Base-by-base conservation (phyloP, 345 rosid genomes). In the Diplotaxis tenuifolia region DNA sequence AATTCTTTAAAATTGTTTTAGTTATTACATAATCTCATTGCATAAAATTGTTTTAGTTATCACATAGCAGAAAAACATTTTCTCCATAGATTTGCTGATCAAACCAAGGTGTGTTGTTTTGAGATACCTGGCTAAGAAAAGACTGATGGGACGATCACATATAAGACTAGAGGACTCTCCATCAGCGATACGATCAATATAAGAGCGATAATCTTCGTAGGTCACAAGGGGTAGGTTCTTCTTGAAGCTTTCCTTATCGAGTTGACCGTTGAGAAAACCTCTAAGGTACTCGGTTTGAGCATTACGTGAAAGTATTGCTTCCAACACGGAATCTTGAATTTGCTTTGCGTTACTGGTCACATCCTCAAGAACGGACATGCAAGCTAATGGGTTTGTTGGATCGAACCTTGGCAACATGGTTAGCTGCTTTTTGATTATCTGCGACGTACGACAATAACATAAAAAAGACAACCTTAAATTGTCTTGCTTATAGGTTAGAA, bases 71-170 rank as follows among this genome's bases (percentile, higher is more conserved):
- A 47, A 16, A 42, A 8, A 20, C 7, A 6, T 38, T 36, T 8
- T 15, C 29, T 19, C 11, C 14, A 23, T 8, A 14, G 10, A 8
- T 9, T 42, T 64, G 11, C 11, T 16, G 60, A 21, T 53, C 53
- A 14, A 47, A 32, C 15, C 65, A 70, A 3, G 31, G 47, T 47
- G 56, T 20, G 9, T 63, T 23, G 38, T 62, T 52, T 9, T 57
- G 10, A 62, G 20, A n/a, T 75, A 87, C 96, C 96, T 93, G 11
- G 96, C 83, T 75, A 90, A 87, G 61, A 93, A 79, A 78, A 88
- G 86, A 20, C 85, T 86, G 71, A 93, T 86, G 27, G 96, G 90
- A 22, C 86, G 78, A 21, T 86, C 79, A 45, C 93, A 86, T 62
- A 93, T 85, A 63, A 93, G 78, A 20, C 76, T 52, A 1, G 84